Evolutionary conservation across 768 basidiomycete genomes (phyloP).

Genomic region (Cystobasidium ongulense): DNA sequence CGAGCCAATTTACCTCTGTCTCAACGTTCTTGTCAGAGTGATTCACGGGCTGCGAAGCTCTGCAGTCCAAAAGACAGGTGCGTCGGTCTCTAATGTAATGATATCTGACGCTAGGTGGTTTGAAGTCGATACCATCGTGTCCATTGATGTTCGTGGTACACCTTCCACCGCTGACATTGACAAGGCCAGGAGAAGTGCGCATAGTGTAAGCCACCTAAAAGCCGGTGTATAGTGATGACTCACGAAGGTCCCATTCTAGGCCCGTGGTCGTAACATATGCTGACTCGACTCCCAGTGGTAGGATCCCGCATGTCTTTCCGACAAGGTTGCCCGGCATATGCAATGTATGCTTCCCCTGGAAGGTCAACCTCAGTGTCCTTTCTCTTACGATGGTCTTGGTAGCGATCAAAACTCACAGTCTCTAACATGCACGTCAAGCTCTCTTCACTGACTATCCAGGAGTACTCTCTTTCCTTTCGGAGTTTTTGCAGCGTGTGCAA

Average conservation of each 20-base stretch:
- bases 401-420: slow-evolving; percentile 52
- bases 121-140: slow-evolving; percentile 80
- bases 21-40: too few relatives aligned
- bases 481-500: slow-evolving; percentile 76
- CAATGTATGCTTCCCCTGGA: slow-evolving; percentile 77
- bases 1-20: not conserved
- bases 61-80: slow-evolving; percentile 82
- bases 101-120: slow-evolving; percentile 70
- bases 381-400: not conserved
- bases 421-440: slow-evolving; percentile 84
- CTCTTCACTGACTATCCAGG: slow-evolving; percentile 79
- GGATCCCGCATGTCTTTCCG: slow-evolving; percentile 85
- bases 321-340: slow-evolving; percentile 62
- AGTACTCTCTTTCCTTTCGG: slow-evolving; percentile 50
- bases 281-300: slow-evolving; percentile 74
- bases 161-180: slow-evolving; percentile 50
- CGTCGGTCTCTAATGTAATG: slow-evolving; percentile 67
- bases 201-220: not conserved
- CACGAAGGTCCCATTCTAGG: slow-evolving; percentile 80
- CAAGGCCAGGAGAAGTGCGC: not conserved
- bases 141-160: slow-evolving; percentile 63
- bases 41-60: slow-evolving; percentile 54
- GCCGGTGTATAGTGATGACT: slow-evolving; percentile 38
- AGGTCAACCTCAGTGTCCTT: not conserved
- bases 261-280: slow-evolving; percentile 74